Evolutionary conservation across 305 asterid genomes (phyloP), one percentile per base, ranked within the genome.

Genomic region (Lippia alba): DNA sequence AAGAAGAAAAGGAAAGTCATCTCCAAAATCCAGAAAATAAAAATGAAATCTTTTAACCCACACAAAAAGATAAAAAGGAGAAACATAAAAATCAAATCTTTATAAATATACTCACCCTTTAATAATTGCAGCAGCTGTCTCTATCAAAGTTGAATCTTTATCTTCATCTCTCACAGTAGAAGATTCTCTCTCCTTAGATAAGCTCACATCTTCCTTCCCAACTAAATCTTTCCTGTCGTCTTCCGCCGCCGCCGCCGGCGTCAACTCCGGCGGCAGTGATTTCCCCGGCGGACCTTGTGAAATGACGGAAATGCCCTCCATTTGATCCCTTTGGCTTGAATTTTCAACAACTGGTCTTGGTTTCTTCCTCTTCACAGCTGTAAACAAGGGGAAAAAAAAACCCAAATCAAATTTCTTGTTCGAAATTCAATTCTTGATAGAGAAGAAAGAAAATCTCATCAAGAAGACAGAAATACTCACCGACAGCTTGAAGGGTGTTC

Each of bases 321-420:
- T 49, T 67, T 87, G 94, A 78, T 86, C 89, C 54, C 61, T 64
- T 54, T 84, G 73, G 73, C 76, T 66, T 9, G 80, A 66, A 75
- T 71, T 82, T 62, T 88, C 93, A 53, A 72, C 53, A 7, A 84
- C 84, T 61, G 82, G 96, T 67, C 89, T 79, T 0, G 89, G 97
- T 50, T 84, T 78, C 77, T 87, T 80, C 18, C 79, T 51, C 73
- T 76, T 76, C 12, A 80, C 90, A 69, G 88, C 94, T 87, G 78
- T 24, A n/a, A n/a, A 24, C 70, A 66, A 62, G 76, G 66, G 59
- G 5, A 33, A 41, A 15, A 16, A 56, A 0, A 44, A 44, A 7
- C 14, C 10, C 7, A 53, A 57, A 64, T 66, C 2, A 74, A 66
- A 77, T 11, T 65, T 36, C 17, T 49, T 12, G 30, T 20, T 11